A percentile compares a stretch with the other conserved stretches of the same genome.
phyloP scores from a whole-genome alignment of 148 eudicot species.

The Agrostemma githago region DNA sequence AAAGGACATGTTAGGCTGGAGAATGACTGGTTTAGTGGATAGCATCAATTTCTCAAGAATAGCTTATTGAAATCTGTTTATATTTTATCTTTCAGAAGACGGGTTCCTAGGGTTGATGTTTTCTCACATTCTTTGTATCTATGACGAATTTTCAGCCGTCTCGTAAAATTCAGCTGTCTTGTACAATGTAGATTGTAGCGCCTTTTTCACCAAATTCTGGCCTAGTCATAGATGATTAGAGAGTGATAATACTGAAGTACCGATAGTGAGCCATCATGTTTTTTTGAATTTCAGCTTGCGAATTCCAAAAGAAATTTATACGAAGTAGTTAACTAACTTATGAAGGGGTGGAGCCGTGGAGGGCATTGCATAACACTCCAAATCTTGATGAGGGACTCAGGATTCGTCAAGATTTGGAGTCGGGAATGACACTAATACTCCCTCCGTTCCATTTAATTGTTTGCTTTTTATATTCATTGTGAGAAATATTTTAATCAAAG shows the following conservation, averaged over 20 bases:
- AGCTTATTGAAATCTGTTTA: constrained; percentile 18
- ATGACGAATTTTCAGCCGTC: constrained; percentile 8
- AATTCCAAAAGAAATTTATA: too few relatives aligned
- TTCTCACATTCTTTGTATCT: background rate
- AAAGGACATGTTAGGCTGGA: constrained; percentile 20
- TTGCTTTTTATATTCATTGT: too few relatives aligned
- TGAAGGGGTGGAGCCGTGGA: too few relatives aligned
- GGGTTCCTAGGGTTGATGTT: constrained; percentile 11
- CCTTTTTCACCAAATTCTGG: background rate
- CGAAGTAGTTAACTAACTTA: too few relatives aligned
- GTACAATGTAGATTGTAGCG: constrained; percentile 31
- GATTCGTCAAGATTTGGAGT: too few relatives aligned
- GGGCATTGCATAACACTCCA: too few relatives aligned
- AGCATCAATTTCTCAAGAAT: constrained; percentile 13
- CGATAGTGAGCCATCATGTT: too few relatives aligned
- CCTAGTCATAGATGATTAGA: constrained; percentile 3
- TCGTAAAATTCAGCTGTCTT: constrained; percentile 23
- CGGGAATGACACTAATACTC: too few relatives aligned
- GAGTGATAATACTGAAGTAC: background rate
- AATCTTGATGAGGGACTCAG: too few relatives aligned
- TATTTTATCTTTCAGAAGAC: constrained; percentile 18
- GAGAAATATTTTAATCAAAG: too few relatives aligned
- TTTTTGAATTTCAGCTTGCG: too few relatives aligned
- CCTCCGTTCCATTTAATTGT: too few relatives aligned
- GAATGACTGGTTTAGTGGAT: constrained; percentile 19